These are phyloP conservation scores for Ceratobasidium theobromae DNA, from an alignment of 1,284 basidiomycete genomes.

Conservation along the genomic window DNA sequence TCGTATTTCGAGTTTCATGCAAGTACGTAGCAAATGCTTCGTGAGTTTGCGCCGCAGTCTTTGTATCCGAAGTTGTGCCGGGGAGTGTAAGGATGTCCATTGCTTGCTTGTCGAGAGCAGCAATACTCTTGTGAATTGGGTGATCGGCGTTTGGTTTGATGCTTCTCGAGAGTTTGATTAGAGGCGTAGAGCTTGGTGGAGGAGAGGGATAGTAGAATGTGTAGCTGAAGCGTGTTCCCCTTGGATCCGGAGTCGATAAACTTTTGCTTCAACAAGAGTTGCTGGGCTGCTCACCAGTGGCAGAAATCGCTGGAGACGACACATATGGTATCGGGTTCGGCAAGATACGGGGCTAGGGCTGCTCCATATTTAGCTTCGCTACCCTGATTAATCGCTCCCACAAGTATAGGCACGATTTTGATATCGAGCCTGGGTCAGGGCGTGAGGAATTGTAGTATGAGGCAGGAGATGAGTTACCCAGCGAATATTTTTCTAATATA, in stretches of 20 bases:
- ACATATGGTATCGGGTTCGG: slow-evolving; percentile 76
- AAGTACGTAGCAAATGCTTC: slow-evolving; percentile 75
- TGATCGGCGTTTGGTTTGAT: slow-evolving; percentile 38
- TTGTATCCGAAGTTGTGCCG: slow-evolving; percentile 46
- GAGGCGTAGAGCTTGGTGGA: slow-evolving; percentile 48
- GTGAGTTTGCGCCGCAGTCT: slow-evolving; percentile 57
- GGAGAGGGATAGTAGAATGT: slow-evolving; percentile 84
- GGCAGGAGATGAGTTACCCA: slow-evolving; percentile 51
- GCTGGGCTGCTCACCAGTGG: slow-evolving; percentile 74
- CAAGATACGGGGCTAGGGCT: slow-evolving; percentile 78
- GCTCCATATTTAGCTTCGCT: slow-evolving; percentile 66
- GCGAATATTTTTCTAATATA: slow-evolving; percentile 88
- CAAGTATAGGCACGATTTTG: slow-evolving; percentile 85
- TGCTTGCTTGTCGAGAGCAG: slow-evolving; percentile 72
- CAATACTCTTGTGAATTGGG: slow-evolving; percentile 73
- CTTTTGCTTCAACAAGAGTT: background rate
- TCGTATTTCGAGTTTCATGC: slow-evolving; percentile 85
- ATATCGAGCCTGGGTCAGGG: slow-evolving; percentile 61
- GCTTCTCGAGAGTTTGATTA: slow-evolving; percentile 17
- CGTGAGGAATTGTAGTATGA: background rate
- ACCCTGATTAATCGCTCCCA: slow-evolving; percentile 73
- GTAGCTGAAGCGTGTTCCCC: slow-evolving; percentile 88
- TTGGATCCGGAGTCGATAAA: slow-evolving; percentile 42
- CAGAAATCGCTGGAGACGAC: slow-evolving; percentile 97
- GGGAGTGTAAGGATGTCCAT: slow-evolving; percentile 71